Percentiles rank a stretch among this genome's conserved stretches.
Conservation (phyloP, 2,329 filamentous ascomycete species). For the Geosmithia putterillii region DNA sequence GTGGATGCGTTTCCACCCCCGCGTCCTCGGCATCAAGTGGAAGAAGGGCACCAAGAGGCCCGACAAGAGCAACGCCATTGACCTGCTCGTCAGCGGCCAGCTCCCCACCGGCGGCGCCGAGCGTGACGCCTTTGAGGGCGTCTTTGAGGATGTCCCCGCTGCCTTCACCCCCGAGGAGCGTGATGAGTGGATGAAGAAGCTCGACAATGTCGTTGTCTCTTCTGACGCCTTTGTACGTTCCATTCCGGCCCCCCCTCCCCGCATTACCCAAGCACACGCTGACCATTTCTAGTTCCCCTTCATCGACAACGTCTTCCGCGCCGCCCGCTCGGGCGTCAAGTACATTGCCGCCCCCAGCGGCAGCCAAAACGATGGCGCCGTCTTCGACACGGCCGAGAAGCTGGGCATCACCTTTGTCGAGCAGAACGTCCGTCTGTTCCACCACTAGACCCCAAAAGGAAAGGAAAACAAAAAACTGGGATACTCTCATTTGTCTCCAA, state of each 20-base stretch:
- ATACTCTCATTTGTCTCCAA: too few species aligned
- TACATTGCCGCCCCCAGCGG: conserved; percentile 91
- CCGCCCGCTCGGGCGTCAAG: conserved; percentile 78
- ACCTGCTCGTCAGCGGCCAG: conserved; percentile 83
- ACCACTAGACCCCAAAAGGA: too few species aligned
- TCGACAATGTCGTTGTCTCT: conserved; percentile 73
- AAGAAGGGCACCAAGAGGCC: conserved; percentile 95
- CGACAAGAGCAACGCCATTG: conserved; percentile 97
- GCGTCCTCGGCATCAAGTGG: conserved; percentile 81
- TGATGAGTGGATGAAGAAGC: conserved; percentile 71
- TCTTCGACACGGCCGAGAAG: conserved; percentile 84
- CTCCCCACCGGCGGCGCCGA: conserved; percentile 76
- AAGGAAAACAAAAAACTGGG: too few species aligned
- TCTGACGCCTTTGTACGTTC: conserved; percentile 89
- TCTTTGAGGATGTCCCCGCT: conserved; percentile 80
- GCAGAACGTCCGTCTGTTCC: conserved; percentile 88
- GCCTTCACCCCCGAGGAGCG: conserved; percentile 78
- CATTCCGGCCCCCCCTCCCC: neutral
- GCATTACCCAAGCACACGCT: conserved; percentile 7
- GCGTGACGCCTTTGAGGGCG: conserved; percentile 72
- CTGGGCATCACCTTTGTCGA: conserved; percentile 89
- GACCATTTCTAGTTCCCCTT: conserved; percentile 68
- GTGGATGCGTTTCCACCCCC: conserved; percentile 97
- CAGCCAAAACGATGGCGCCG: conserved; percentile 71
- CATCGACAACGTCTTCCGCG: conserved; percentile 93